Conservation (phyloP, 352 stramenopile species). For the Phytophthora kernoviae region DNA sequence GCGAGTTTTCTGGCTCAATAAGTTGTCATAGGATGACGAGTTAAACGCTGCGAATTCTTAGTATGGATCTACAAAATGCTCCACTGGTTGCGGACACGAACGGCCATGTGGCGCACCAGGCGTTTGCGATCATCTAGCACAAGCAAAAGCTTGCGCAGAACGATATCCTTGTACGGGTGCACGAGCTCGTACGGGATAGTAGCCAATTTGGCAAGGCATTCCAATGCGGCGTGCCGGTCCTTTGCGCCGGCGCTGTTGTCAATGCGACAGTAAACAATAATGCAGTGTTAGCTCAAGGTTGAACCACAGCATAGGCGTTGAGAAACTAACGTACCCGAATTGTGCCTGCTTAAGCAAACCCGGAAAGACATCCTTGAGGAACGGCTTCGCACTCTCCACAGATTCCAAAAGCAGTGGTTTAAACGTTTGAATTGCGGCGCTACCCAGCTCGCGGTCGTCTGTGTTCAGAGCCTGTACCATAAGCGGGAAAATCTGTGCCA, state of each 20-base stretch:
- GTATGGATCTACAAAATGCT: conserved; percentile 79
- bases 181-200: conserved; percentile 88
- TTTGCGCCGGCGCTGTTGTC: conserved; percentile 54
- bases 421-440: conserved; percentile 81
- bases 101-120: conserved; percentile 84
- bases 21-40: conserved; percentile 16
- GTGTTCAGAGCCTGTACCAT: conserved; percentile 85
- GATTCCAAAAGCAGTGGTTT: conserved; percentile 78
- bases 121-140: conserved; percentile 89
- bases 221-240: conserved; percentile 74
- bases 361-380: conserved; percentile 85
- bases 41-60: conserved; percentile 9
- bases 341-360: conserved; percentile 85
- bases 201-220: conserved; percentile 78
- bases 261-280: conserved; percentile 1
- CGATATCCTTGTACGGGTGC: conserved; percentile 86
- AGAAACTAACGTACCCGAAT: conserved; percentile 52
- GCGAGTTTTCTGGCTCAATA: conserved; percentile 1
- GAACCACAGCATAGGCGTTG: background rate
- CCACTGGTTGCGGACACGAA: conserved; percentile 92
- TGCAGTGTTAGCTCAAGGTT: conserved; percentile 2
- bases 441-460: conserved; percentile 71
- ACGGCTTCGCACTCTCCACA: conserved; percentile 80
- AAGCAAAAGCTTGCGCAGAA: conserved; percentile 75
- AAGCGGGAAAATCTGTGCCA: conserved; percentile 81